A percentile compares a stretch with the other conserved stretches of the same genome.
Evolutionary conservation across 2,329 filamentous ascomycete species (phyloP).

Genomic region (Nectriaceae sp.): DNA sequence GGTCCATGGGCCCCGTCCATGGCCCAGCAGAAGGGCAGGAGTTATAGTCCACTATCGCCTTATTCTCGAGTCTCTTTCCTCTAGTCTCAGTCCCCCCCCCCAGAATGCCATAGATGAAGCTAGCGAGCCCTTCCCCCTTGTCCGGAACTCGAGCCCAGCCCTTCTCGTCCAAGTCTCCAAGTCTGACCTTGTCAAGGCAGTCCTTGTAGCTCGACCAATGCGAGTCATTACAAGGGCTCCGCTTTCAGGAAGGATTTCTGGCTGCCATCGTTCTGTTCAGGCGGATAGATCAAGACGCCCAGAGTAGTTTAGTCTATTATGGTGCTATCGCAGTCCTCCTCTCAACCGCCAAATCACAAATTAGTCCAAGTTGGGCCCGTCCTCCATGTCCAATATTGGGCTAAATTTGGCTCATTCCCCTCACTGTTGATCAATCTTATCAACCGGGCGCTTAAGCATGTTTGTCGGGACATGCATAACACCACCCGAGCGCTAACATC

Average conservation of each 20-base stretch:
- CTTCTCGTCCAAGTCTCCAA: neutral
- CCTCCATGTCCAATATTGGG: slow-evolving; percentile 16
- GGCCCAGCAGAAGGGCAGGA: too few species aligned
- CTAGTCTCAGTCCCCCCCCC: too few species aligned
- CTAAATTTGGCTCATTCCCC: slow-evolving; percentile 26
- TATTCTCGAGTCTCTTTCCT: too few species aligned
- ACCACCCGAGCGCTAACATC: slow-evolving; percentile 26
- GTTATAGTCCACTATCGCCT: too few species aligned
- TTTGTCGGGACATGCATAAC: slow-evolving; percentile 18
- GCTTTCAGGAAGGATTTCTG: slow-evolving; percentile 19
- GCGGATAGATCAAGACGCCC: too few species aligned
- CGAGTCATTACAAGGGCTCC: slow-evolving; percentile 29
- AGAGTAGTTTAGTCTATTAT: slow-evolving; percentile 7
- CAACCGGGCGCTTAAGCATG: slow-evolving; percentile 25
- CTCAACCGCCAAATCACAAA: too few species aligned
- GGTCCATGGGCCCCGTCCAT: neutral
- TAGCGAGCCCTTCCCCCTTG: slow-evolving; percentile 1
- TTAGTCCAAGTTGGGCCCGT: neutral
- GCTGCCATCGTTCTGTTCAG: slow-evolving; percentile 7
- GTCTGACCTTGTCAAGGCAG: neutral
- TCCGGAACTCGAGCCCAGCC: slow-evolving; percentile 4
- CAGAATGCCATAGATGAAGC: neutral
- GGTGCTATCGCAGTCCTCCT: too few species aligned
- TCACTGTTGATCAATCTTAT: slow-evolving; percentile 4
- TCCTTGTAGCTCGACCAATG: slow-evolving; percentile 21